Base-by-base conservation (phyloP, 2,329 filamentous ascomycete genomes). In the Ascochyta koolunga region DNA sequence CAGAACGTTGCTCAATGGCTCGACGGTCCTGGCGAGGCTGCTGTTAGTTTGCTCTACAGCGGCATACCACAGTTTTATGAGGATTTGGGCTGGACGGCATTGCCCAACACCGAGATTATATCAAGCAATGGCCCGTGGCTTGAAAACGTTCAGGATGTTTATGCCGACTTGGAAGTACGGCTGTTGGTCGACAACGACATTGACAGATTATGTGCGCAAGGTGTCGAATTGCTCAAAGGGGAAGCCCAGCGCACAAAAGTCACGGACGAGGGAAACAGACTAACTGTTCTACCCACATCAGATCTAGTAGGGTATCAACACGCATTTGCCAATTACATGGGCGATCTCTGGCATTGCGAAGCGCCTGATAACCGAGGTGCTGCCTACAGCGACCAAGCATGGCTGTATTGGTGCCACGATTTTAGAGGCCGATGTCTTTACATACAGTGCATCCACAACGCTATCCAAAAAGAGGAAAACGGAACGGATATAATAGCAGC, bases 361-460 rank as follows among this genome's bases (percentile, higher is more conserved):
- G 21, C 35, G 1, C 40, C 49, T 10, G 18, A 37, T 21, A 29
- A 44, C 10, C 36, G 41, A 13, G 40, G 49, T 16, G 40, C 41
- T 15, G 37, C 37, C 3, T 49, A 42, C 15, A 8, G 24, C 2
- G 33, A 27, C n/a, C 18, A 52, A 32, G 49, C 39, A 11, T 50
- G 49, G 44, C 16, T 53, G 13, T 56, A 51, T 16, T 56, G 43
- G 47, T 37, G 36, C 19, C 44, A 56, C 22, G 44, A 49, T 16
- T 53, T 52, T 25, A 22, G 44, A 25, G 31, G 45, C 7, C 39
- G 45, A 37, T 36, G 36, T 38, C 39, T 56, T 9, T 40, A 29
- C 40, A 45, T 53, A 2, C 54, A 56, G 18, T 44, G n/a, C 18
- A 24, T 41, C 11, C 48, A 47, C 15, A 32, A 32, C 11, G 11